These are phyloP conservation scores for Lasiodiplodia sp. DNA, from an alignment of 2,329 filamentous ascomycete genomes.

Conservation along the genomic window DNA sequence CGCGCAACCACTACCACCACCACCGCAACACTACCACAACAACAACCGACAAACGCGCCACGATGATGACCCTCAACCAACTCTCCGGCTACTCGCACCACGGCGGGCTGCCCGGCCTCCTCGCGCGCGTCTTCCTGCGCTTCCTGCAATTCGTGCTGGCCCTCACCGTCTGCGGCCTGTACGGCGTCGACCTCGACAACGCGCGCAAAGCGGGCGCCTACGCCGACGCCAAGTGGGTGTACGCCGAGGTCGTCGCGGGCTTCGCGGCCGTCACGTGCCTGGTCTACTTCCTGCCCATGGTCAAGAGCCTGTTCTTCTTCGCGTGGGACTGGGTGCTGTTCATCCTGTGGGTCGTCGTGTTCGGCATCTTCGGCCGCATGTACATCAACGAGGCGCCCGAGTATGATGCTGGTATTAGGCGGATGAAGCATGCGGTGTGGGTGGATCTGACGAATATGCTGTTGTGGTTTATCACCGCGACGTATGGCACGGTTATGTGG, in stretches of 20 bases:
- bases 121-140: constrained; percentile 70
- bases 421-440: constrained; percentile 91
- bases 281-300: constrained; percentile 70
- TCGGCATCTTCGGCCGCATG: constrained; percentile 83
- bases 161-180: constrained; percentile 79
- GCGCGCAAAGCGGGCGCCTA: constrained; percentile 54
- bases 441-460: constrained; percentile 77
- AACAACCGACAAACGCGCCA: constrained; percentile 16
- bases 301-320: constrained; percentile 58
- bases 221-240: constrained; percentile 55
- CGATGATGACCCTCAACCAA: constrained; percentile 24
- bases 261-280: constrained; percentile 70
- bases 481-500: constrained; percentile 47
- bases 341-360: constrained; percentile 80
- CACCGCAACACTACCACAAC: not conserved
- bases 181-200: constrained; percentile 47
- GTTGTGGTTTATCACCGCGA: constrained; percentile 74
- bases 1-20: not conserved
- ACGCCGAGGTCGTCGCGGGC: constrained; percentile 73
- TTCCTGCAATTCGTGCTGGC: constrained; percentile 79
- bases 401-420: constrained; percentile 67
- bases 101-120: constrained; percentile 52
- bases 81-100: constrained; percentile 11
- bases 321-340: constrained; percentile 64
- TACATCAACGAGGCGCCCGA: constrained; percentile 75